These are phyloP conservation scores for Vinca major DNA, from an alignment of 305 asterid species.

Conservation along the genomic window DNA sequence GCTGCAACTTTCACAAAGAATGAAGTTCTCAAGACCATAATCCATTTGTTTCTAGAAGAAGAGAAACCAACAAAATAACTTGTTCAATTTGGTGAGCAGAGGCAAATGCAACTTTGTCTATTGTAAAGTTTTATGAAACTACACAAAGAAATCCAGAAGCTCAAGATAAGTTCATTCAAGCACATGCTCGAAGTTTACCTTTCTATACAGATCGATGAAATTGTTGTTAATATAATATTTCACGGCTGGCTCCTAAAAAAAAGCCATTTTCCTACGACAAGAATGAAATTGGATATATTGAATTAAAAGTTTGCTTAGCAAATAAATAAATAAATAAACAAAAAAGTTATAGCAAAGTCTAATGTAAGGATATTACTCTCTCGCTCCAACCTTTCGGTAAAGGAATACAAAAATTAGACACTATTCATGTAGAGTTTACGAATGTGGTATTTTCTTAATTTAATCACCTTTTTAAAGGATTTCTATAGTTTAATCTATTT, in stretches of 20 bases:
- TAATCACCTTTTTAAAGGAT: no score
- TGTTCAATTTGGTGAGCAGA: background rate
- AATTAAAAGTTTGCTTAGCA: no score
- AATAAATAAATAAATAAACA: no score
- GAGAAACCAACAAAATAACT: slow-evolving; percentile 51
- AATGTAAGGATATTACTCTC: no score
- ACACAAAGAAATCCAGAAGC: no score
- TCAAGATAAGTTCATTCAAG: background rate
- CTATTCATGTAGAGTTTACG: no score
- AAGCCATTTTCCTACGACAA: background rate
- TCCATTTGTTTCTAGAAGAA: slow-evolving; percentile 79
- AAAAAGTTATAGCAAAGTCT: no score
- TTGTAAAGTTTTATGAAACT: background rate
- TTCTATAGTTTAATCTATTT: no score
- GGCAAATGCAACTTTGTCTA: background rate
- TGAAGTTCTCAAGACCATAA: slow-evolving; percentile 73
- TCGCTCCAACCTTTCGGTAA: no score
- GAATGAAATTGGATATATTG: no score
- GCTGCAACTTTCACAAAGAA: slow-evolving; percentile 37
- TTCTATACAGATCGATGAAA: background rate
- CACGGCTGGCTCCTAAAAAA: background rate
- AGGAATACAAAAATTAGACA: no score
- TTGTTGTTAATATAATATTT: background rate
- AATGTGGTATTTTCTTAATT: no score
- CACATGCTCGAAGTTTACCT: background rate